Evolutionary conservation across 2,329 filamentous ascomycete species (phyloP).

Genomic region (Coniochaeta prunicola): DNA sequence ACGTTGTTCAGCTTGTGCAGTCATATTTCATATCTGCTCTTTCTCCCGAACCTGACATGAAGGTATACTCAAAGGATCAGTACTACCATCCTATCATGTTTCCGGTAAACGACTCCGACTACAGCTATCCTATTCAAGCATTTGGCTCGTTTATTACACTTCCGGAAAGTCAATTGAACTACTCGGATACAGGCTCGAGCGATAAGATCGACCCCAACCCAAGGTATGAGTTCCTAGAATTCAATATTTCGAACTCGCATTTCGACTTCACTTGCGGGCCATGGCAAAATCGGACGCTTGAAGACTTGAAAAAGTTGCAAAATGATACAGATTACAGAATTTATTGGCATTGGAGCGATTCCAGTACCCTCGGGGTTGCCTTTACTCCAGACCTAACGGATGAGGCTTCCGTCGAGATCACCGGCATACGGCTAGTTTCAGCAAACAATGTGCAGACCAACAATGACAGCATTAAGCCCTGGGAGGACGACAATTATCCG

Average conservation of each 20-base stretch:
- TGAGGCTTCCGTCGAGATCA: not conserved
- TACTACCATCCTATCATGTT: not conserved
- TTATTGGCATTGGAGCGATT: not conserved
- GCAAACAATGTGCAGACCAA: conserved; percentile 1
- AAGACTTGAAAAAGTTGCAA: not conserved
- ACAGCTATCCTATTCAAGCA: not conserved
- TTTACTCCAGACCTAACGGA: not conserved
- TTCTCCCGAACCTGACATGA: not conserved
- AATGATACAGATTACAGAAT: not conserved
- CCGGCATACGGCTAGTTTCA: conserved; percentile 2
- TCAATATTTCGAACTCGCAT: conserved; percentile 7
- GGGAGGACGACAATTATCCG: not conserved
- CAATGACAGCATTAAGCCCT: not conserved
- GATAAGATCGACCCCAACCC: not conserved
- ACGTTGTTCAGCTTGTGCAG: not conserved
- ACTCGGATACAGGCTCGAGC: no score
- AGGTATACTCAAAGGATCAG: not conserved
- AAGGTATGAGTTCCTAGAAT: not conserved
- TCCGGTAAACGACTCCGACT: not conserved
- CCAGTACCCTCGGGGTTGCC: not conserved
- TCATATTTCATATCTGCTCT: not conserved
- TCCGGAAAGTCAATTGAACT: not conserved
- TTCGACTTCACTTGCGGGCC: conserved; percentile 8
- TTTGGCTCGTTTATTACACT: not conserved
- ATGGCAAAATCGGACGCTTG: conserved; percentile 5